phyloP scores from a whole-genome alignment of 495 filamentous ascomycete species.

The Polyplosphaeria fusca region DNA sequence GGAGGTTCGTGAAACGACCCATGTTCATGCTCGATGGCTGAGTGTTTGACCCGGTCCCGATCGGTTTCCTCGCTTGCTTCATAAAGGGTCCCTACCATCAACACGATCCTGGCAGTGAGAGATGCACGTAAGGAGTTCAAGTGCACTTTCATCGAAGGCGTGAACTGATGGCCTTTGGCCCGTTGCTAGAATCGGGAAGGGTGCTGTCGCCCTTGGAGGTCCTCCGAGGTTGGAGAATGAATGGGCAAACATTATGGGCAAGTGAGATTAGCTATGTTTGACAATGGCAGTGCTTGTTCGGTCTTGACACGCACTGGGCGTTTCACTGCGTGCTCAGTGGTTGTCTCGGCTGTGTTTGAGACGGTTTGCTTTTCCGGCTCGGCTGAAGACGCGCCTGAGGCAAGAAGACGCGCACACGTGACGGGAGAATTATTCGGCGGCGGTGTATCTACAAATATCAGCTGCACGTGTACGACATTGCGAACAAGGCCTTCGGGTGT shows the following conservation, averaged over 20 bases:
- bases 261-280: conserved; percentile 2
- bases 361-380: conserved; percentile 2
- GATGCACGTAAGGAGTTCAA: too few species aligned
- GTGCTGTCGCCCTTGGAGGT: too few species aligned
- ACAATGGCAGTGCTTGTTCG: conserved; percentile 10
- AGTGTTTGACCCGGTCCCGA: not conserved
- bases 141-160: too few species aligned
- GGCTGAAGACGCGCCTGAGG: conserved; percentile 4
- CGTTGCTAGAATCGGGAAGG: too few species aligned
- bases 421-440: too few species aligned
- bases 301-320: conserved; percentile 15
- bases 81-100: too few species aligned
- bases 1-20: conserved; percentile 8
- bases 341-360: conserved; percentile 20
- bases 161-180: too few species aligned
- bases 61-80: not conserved
- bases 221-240: not conserved
- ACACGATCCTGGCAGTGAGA: too few species aligned
- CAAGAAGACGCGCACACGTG: conserved; percentile 8
- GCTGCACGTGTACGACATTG: too few species aligned
- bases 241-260: not conserved
- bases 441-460: too few species aligned
- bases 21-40: conserved; percentile 15
- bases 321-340: conserved; percentile 10
- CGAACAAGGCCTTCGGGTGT: too few species aligned